Conservation (phyloP, 768 basidiomycete species). For the Podaxis pistillaris region DNA sequence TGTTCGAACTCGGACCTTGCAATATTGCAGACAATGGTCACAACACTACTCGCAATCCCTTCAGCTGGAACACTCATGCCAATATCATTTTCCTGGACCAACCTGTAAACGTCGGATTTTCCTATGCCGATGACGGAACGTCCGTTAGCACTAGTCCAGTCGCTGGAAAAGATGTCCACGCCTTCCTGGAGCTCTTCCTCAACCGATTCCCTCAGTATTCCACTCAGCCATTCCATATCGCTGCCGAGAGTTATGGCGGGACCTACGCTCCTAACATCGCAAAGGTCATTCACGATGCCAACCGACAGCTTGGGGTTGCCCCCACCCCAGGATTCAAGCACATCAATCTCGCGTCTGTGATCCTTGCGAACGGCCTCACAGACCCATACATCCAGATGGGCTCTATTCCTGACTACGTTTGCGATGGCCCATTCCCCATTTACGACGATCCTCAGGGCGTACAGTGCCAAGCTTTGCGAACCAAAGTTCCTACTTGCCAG, state of each 20-base stretch:
- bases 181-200: slow-evolving; percentile 80
- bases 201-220: slow-evolving; percentile 75
- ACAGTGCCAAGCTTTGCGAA: slow-evolving; percentile 59
- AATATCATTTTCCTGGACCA: slow-evolving; percentile 80
- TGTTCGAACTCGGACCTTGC: slow-evolving; percentile 95
- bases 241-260: slow-evolving; percentile 78
- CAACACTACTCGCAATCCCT: slow-evolving; percentile 68
- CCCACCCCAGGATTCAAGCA: slow-evolving; percentile 51
- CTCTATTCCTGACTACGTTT: slow-evolving; percentile 78
- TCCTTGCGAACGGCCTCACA: slow-evolving; percentile 87
- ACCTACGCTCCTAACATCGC: slow-evolving; percentile 87
- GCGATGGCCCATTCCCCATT: slow-evolving; percentile 79
- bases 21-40: slow-evolving; percentile 63
- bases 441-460: slow-evolving; percentile 69
- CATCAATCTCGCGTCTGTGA: slow-evolving; percentile 80
- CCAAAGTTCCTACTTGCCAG: slow-evolving; percentile 74
- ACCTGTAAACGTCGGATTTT: slow-evolving; percentile 89
- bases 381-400: slow-evolving; percentile 82
- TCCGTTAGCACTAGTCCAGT: slow-evolving; percentile 78
- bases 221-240: slow-evolving; percentile 69
- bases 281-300: slow-evolving; percentile 75
- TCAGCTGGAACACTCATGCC: slow-evolving; percentile 84
- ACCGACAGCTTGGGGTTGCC: slow-evolving; percentile 51
- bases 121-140: slow-evolving; percentile 75
- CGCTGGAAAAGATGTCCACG: slow-evolving; percentile 88